Evolutionary conservation across 208 protist species (phyloP).

Genomic region (Trypanosoma grayi): DNA sequence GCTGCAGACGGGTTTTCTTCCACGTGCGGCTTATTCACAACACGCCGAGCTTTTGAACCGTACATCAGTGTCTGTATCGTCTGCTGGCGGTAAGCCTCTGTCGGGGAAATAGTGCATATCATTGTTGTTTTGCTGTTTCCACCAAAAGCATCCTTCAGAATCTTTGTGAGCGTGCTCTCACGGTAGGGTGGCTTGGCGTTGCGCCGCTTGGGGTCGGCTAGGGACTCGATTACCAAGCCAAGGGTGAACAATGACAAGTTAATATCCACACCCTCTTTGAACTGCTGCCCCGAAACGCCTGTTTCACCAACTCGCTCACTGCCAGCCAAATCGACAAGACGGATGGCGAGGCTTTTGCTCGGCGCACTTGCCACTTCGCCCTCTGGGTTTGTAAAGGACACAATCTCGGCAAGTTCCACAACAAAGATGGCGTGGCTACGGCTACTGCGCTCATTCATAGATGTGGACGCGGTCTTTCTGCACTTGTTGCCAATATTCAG

Average conservation of each 20-base stretch:
- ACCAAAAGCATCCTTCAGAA: constrained; percentile 85
- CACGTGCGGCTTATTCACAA: constrained; percentile 73
- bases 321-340: constrained; percentile 85
- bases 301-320: constrained; percentile 86
- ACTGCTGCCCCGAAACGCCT: constrained; percentile 60
- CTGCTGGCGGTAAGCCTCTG: constrained; percentile 45
- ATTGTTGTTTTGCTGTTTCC: constrained; percentile 91
- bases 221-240: constrained; percentile 80
- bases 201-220: constrained; percentile 60
- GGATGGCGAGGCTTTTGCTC: constrained; percentile 66
- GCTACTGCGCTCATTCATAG: constrained; percentile 81
- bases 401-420: constrained; percentile 72
- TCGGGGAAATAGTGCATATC: constrained; percentile 78
- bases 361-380: constrained; percentile 58
- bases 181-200: constrained; percentile 80
- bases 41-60: constrained; percentile 71
- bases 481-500: constrained; percentile 67
- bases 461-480: constrained; percentile 64
- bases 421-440: constrained; percentile 87
- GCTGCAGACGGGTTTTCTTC: constrained; percentile 76
- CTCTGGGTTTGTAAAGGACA: constrained; percentile 51
- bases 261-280: constrained; percentile 86
- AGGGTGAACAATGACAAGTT: constrained; percentile 87
- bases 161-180: constrained; percentile 82
- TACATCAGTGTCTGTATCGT: constrained; percentile 86